These are phyloP conservation scores for Fraxinus latifolia DNA, from an alignment of 305 asterid genomes.

Conservation along the genomic window DNA sequence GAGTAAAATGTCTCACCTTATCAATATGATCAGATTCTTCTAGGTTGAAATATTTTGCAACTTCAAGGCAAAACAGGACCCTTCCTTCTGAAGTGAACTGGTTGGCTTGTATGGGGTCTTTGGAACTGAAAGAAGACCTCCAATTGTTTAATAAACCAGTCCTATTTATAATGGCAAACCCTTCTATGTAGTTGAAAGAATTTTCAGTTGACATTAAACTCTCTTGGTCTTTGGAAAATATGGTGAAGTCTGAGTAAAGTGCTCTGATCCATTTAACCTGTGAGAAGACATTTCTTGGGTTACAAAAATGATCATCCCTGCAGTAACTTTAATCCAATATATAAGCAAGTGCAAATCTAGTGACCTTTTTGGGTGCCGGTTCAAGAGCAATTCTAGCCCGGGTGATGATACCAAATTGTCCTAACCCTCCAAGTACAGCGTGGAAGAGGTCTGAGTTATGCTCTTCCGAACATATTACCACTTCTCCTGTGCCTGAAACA, in stretches of 20 bases:
- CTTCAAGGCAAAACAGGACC: slow-evolving; percentile 77
- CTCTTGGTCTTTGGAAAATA: slow-evolving; percentile 75
- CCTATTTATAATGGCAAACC: slow-evolving; percentile 68
- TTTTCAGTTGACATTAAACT: slow-evolving; percentile 49
- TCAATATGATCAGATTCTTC: slow-evolving; percentile 36
- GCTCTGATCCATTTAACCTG: slow-evolving; percentile 94
- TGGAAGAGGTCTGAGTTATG: slow-evolving; percentile 70
- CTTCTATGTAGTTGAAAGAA: slow-evolving; percentile 78
- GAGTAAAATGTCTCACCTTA: slow-evolving; percentile 41
- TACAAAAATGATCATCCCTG: slow-evolving; percentile 5
- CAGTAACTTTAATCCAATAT: not conserved
- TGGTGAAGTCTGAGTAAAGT: slow-evolving; percentile 68
- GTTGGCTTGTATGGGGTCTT: slow-evolving; percentile 62
- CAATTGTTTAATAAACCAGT: slow-evolving; percentile 77
- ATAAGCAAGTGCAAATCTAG: not conserved
- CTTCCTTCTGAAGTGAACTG: slow-evolving; percentile 77
- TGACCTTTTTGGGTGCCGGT: slow-evolving; percentile 79
- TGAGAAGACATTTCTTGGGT: slow-evolving; percentile 4
- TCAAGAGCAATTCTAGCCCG: slow-evolving; percentile 74
- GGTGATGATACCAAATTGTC: slow-evolving; percentile 92
- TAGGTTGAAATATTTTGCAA: slow-evolving; percentile 73
- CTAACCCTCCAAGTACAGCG: slow-evolving; percentile 86
- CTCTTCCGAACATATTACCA: slow-evolving; percentile 65
- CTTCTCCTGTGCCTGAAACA: slow-evolving; percentile 72
- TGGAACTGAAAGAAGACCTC: slow-evolving; percentile 82